phyloP scores from a whole-genome alignment of 768 basidiomycete species.

The Imleria badia region DNA sequence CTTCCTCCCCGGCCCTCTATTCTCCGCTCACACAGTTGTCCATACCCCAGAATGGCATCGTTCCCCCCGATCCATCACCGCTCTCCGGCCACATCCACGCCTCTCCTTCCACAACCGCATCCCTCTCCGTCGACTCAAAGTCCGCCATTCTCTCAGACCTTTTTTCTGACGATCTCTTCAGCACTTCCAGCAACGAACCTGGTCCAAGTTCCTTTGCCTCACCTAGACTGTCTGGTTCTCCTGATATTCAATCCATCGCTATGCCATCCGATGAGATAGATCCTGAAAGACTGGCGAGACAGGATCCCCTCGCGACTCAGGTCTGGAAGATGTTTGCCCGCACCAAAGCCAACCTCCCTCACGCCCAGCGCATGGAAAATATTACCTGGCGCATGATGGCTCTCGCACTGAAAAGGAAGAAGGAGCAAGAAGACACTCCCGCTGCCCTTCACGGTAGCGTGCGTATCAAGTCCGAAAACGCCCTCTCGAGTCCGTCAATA shows the following conservation, averaged over 20 bases:
- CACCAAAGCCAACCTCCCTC: slow-evolving; percentile 84
- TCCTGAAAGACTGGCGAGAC: slow-evolving; percentile 67
- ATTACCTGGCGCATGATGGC: slow-evolving; percentile 99
- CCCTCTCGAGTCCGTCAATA: slow-evolving; percentile 3
- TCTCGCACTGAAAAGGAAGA: slow-evolving; percentile 86
- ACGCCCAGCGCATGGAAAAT: slow-evolving; percentile 96
- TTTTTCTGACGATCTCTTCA: slow-evolving; percentile 70
- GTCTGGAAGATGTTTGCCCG: slow-evolving; percentile 97
- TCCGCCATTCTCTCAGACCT: slow-evolving; percentile 67
- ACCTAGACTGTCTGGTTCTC: slow-evolving; percentile 65
- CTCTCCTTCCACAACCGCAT: slow-evolving; percentile 45
- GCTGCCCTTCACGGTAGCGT: not conserved
- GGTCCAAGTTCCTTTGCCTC: slow-evolving; percentile 59
- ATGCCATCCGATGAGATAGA: slow-evolving; percentile 47
- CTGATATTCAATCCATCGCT: slow-evolving; percentile 52
- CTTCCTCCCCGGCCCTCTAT: slow-evolving; percentile 43
- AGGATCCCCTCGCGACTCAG: slow-evolving; percentile 92
- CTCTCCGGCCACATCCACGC: slow-evolving; percentile 34
- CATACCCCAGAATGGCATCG: slow-evolving; percentile 34
- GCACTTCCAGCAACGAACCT: slow-evolving; percentile 25
- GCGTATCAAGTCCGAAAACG: slow-evolving; percentile 24
- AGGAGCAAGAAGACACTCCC: slow-evolving; percentile 57
- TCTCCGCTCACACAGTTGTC: slow-evolving; percentile 40
- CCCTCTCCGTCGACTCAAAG: slow-evolving; percentile 52
- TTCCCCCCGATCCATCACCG: slow-evolving; percentile 32